A percentile compares a stretch with the other conserved stretches of the same genome.
phyloP scores from a whole-genome alignment of 2,329 filamentous ascomycete species.

The Penicillium janthinellum region DNA sequence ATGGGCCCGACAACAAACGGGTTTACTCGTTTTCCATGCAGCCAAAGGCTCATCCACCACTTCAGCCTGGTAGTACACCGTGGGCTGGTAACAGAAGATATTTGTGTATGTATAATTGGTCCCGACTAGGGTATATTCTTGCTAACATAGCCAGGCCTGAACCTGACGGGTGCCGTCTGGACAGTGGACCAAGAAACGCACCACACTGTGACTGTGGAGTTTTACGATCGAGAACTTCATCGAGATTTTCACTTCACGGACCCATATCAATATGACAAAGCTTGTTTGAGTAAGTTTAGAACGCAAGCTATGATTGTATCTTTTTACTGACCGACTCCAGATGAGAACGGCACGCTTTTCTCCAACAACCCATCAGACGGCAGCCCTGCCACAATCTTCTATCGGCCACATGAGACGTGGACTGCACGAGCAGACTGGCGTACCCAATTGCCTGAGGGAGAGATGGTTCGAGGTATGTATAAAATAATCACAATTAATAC shows the following conservation, averaged over 20 bases:
- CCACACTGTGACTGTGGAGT: conserved; percentile 93
- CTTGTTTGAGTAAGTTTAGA: conserved; percentile 68
- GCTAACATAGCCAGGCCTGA: conserved; percentile 58
- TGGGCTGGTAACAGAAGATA: conserved; percentile 96
- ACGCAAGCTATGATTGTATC: not conserved
- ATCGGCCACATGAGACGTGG: conserved; percentile 96
- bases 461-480: conserved; percentile 65
- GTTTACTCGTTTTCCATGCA: conserved; percentile 52
- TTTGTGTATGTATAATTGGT: conserved; percentile 59
- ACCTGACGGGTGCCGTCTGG: conserved; percentile 93
- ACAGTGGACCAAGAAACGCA: conserved; percentile 93
- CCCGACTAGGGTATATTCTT: not conserved
- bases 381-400: conserved; percentile 83
- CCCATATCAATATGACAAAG: conserved; percentile 93
- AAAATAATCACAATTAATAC: not conserved
- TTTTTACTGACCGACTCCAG: conserved; percentile 36
- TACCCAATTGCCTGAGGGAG: conserved; percentile 81
- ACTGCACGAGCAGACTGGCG: conserved; percentile 88
- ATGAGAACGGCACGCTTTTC: conserved; percentile 82
- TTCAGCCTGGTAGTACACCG: conserved; percentile 92
- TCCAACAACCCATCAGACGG: conserved; percentile 71
- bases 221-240: conserved; percentile 91
- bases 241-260: conserved; percentile 98
- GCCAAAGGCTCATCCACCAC: conserved; percentile 76
- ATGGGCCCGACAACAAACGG: conserved; percentile 55